Evolutionary conservation across 768 basidiomycete genomes (phyloP).

Genomic region (Collybia sordida): DNA sequence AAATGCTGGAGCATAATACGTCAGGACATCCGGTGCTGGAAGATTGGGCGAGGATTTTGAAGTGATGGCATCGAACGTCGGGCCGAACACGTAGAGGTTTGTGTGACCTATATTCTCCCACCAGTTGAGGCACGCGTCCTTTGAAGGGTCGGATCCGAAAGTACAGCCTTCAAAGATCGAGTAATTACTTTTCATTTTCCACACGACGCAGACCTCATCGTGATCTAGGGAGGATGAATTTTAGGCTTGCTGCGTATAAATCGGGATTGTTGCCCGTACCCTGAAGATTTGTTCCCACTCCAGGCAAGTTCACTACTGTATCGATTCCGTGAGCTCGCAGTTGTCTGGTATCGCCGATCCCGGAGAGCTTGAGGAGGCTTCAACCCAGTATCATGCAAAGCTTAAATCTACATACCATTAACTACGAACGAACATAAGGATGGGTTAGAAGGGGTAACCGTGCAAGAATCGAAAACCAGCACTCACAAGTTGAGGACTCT

Average conservation of each 20-base stretch:
- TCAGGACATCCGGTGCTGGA: conserved; percentile 24
- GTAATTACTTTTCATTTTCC: conserved; percentile 26
- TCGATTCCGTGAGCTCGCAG: conserved; percentile 24
- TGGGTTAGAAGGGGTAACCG: neutral
- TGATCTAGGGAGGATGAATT: conserved; percentile 19
- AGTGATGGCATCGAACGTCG: conserved; percentile 19
- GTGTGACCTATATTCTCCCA: conserved; percentile 20
- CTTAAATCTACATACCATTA: conserved; percentile 10
- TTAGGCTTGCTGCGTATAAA: neutral
- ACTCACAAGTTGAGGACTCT: conserved; percentile 27
- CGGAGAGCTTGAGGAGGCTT: conserved; percentile 24
- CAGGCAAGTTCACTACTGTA: conserved; percentile 28
- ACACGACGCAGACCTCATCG: conserved; percentile 28
- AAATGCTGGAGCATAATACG: conserved; percentile 22
- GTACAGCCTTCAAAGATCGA: conserved; percentile 24
- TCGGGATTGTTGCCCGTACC: conserved; percentile 13
- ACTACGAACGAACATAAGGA: conserved; percentile 10
- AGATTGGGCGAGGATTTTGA: conserved; percentile 19
- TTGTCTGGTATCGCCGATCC: conserved; percentile 28
- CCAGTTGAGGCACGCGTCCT: conserved; percentile 26
- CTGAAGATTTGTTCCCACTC: conserved; percentile 36
- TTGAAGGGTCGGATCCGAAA: conserved; percentile 20
- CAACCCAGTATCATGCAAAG: neutral
- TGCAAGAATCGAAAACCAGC: neutral
- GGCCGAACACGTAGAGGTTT: conserved; percentile 26